A percentile compares a stretch with the other conserved stretches of the same genome.
phyloP scores from a whole-genome alignment of 176 grass and related monocot species.

The Musa beccarii region DNA sequence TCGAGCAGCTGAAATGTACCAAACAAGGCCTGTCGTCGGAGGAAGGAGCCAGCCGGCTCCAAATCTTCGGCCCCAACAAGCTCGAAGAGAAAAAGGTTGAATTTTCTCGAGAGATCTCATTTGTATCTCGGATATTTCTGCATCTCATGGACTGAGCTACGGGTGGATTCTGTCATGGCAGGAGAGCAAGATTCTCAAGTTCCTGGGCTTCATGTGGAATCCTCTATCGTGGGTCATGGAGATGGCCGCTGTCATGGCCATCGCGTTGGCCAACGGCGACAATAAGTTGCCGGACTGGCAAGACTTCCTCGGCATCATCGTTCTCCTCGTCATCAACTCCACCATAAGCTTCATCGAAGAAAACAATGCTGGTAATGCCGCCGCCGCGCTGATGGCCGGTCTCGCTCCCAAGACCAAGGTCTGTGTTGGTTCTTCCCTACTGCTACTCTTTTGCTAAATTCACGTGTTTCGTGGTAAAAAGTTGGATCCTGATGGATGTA shows the following conservation, averaged over 20 bases:
- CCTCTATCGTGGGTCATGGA: constrained; percentile 96
- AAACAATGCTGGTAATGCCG: constrained; percentile 74
- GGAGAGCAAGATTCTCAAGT: constrained; percentile 84
- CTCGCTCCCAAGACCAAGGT: constrained; percentile 71
- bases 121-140: not conserved
- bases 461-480: not conserved
- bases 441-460: not conserved
- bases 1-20: constrained; percentile 54
- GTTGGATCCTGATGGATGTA: not conserved
- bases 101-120: not conserved
- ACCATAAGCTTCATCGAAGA: constrained; percentile 82
- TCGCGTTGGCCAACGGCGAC: constrained; percentile 56
- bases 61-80: constrained; percentile 78
- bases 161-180: constrained; percentile 6
- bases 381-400: constrained; percentile 78
- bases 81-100: constrained; percentile 85
- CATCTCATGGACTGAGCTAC: not conserved
- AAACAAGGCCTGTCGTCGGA: constrained; percentile 36
- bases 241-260: constrained; percentile 70
- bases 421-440: not conserved
- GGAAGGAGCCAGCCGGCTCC: constrained; percentile 38
- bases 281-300: constrained; percentile 70
- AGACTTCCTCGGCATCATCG: constrained; percentile 82
- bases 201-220: constrained; percentile 96
- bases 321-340: constrained; percentile 59